phyloP scores from a whole-genome alignment of 257 asterid genomes.

The Forsythia suspensa region DNA sequence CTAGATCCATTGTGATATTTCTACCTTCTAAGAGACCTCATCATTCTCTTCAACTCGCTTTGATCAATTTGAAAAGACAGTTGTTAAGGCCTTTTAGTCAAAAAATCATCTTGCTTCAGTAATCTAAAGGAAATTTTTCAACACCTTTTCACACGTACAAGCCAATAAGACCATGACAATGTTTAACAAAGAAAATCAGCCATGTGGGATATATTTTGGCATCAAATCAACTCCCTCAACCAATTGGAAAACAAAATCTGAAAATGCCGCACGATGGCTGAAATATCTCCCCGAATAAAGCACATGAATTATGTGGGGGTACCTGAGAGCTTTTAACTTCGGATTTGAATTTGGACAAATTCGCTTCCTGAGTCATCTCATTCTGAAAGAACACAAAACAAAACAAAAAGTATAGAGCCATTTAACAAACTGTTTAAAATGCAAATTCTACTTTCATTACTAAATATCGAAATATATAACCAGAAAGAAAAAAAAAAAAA shows the following conservation, averaged over 20 bases:
- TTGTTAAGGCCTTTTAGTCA: neutral
- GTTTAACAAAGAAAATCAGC: neutral
- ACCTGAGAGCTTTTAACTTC: constrained; percentile 94
- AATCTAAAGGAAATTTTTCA: neutral
- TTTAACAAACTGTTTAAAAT: constrained; percentile 10
- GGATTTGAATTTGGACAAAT: constrained; percentile 73
- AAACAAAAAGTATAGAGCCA: neutral
- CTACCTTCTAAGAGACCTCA: neutral
- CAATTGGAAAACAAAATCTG: constrained; percentile 5
- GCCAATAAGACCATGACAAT: neutral
- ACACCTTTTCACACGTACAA: neutral
- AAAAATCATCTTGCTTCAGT: neutral
- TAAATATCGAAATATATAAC: neutral
- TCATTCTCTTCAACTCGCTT: neutral
- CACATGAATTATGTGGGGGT: neutral
- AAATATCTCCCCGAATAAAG: neutral
- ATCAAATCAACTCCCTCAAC: constrained; percentile 3
- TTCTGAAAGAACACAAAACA: constrained; percentile 40
- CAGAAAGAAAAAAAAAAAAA: neutral
- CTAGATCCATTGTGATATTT: neutral
- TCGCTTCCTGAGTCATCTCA: constrained; percentile 81
- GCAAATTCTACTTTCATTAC: neutral
- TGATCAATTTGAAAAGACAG: neutral
- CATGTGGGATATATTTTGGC: neutral
- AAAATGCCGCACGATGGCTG: neutral